Base-by-base conservation (phyloP, 768 basidiomycete species). In the Lanmaoa rubissima region DNA sequence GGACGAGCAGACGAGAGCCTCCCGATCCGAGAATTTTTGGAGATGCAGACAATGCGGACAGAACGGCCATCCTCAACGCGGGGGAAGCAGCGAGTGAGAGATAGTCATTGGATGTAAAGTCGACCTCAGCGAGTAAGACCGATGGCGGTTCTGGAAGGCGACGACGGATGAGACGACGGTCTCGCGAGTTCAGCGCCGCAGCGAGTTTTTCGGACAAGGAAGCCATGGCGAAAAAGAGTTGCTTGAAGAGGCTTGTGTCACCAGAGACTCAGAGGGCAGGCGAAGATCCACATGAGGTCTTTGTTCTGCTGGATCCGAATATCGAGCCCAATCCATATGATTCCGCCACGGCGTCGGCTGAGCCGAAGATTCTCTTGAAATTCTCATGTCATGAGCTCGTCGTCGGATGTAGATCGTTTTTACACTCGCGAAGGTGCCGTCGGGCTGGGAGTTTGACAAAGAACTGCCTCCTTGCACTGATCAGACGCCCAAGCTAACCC, bases 61-160 rank as follows among this genome's bases (percentile, higher is more conserved):
- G 78, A 65, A 93, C 88, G 10, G 72, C 75, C 0, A 69, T 51
- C 31, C 87, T 86, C 13, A 94, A 78, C 19, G 62, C 58, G 1
- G 78, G 63, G 3, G 86, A 90, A 19, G 75, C 70, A 2, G 93
- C 77, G 26, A 97, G 79, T 0, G 92, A 93, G 51, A 97, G 87
- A 73, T 95, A 97, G 72, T 97, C 93, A 71, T 96, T 97, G 3
- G 92, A 90, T n/a, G 81, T 88, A 70, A 93, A 92, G 67, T 94
- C 90, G 60, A 53, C 67, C 46, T 64, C 59, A 14, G 71, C 48
- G 19, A 71, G 62, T 6, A 75, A 70, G 7, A 74, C 69, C 19
- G 79, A 71, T 42, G 71, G 69, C 0, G 80, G 79, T 54, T 83
- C 76, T 5, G 90, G 88, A 2, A 94, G 82, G 24, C 80, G 76